Percentiles rank a stretch among this genome's conserved stretches.
These are phyloP conservation scores for Ceratocystis destructans DNA, from an alignment of 2,329 filamentous ascomycete species.

Conservation along the genomic window DNA sequence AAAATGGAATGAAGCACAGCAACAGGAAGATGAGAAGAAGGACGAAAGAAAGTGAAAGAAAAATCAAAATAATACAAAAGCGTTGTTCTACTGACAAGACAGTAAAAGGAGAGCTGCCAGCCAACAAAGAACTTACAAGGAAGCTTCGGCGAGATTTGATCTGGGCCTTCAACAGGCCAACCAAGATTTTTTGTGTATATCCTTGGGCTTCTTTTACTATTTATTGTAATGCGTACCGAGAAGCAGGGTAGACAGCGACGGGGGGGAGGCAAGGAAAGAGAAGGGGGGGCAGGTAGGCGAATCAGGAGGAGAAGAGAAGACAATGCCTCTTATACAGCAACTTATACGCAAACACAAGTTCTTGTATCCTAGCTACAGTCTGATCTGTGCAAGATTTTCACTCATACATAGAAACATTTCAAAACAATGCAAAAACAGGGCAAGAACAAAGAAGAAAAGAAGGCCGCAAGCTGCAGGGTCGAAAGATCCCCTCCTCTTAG, in stretches of 20 bases:
- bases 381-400: neutral
- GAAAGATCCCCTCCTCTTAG: neutral
- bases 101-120: slow-evolving; percentile 2
- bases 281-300: neutral
- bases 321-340: neutral
- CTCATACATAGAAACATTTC: neutral
- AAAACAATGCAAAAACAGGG: neutral
- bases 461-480: neutral
- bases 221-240: neutral
- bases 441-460: neutral
- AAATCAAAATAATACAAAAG: neutral
- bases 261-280: neutral
- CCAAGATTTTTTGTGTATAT: neutral
- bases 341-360: neutral
- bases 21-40: neutral
- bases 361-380: neutral
- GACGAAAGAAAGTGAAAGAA: neutral
- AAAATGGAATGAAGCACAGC: neutral
- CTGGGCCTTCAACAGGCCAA: neutral
- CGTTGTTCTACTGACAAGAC: no score
- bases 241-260: neutral
- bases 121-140: neutral
- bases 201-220: neutral
- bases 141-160: neutral
- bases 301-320: neutral